Evolutionary conservation across 2,329 filamentous ascomycete genomes (phyloP), one percentile per base, ranked within the genome.

Genomic region (Talaromyces amestolkiae): DNA sequence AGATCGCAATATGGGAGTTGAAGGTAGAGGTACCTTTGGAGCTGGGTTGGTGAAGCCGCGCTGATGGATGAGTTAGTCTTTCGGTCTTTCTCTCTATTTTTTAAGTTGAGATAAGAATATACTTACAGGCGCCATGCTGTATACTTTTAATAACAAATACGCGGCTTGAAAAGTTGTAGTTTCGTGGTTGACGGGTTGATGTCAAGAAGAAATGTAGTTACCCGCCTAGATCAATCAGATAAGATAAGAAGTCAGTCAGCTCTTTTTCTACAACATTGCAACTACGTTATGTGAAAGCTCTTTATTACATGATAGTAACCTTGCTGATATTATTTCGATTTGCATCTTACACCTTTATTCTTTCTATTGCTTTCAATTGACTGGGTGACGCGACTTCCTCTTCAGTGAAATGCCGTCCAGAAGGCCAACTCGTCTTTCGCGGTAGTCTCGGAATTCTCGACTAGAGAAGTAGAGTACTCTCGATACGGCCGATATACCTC

Each of bases 41-140:
- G 81, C 75, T 33, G 80, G 79, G 65, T 83, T 80, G 39, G 79
- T 84, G 69, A 79, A 78, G 31, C 78, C 79, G 69, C 81, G 80
- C 80, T 85, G 51, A 11, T 35, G 15, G 6, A 13, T 39, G 8
- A 6, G 24, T 59, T 56, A 60, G 60, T 47, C 49, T 58, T 1
- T 43, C 5, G 19, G 9, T 53, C 17, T 1, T 51, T 41, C 39
- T 41, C 7, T 31, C 27, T 31, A 7, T 31, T 31, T 7, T 31
- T 3, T 31, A 5, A 6, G 27, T 6, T 31, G 27, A 31, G 4
- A 31, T 31, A 31, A 31, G 27, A 31, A 7, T 31, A 37, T 37
- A 51, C 65, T 54, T 43, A 63, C 65, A 17, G 65, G 65, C 27
- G 65, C 61, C 65, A 66, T 66, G 11, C 11, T 22, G 35, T 56